Evolutionary conservation across 2,329 filamentous ascomycete species (phyloP).

Genomic region (Sporothrix pseudoabietina): DNA sequence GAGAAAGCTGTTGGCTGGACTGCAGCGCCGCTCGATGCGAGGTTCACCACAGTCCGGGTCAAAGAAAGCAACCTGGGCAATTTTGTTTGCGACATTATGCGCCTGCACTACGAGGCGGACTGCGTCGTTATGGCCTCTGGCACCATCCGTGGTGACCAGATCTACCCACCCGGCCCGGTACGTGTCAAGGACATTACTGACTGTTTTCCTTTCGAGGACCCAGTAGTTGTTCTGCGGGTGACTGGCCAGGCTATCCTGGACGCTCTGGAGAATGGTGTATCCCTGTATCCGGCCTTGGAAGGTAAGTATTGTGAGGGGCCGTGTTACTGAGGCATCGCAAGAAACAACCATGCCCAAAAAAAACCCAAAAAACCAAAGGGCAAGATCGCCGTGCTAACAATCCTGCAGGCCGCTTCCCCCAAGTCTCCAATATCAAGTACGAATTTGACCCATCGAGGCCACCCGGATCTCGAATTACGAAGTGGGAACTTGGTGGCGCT

Average conservation of each 20-base stretch:
- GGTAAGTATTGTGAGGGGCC: constrained; percentile 45
- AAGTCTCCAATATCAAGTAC: constrained; percentile 82
- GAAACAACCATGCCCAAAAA: too few relatives aligned
- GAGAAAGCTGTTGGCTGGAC: constrained; percentile 85
- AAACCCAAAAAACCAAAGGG: not conserved
- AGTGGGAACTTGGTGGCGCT: constrained; percentile 61
- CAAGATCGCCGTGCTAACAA: constrained; percentile 14
- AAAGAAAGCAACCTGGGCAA: constrained; percentile 85
- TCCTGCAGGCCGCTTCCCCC: constrained; percentile 66
- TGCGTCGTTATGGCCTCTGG: constrained; percentile 83
- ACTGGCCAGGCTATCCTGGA: constrained; percentile 71
- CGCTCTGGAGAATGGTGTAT: constrained; percentile 84
- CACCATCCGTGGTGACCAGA: constrained; percentile 84
- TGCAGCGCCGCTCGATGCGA: constrained; percentile 76
- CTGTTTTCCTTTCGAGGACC: constrained; percentile 92
- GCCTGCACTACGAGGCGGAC: constrained; percentile 76
- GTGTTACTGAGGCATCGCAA: not conserved
- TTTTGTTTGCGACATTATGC: constrained; percentile 90
- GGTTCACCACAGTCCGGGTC: constrained; percentile 78
- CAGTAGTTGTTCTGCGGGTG: constrained; percentile 74
- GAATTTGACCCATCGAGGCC: constrained; percentile 67
- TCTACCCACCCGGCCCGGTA: constrained; percentile 80
- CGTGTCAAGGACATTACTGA: constrained; percentile 80
- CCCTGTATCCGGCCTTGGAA: constrained; percentile 78
- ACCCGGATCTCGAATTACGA: constrained; percentile 63